Percentiles rank a stretch among this genome's conserved stretches.
phyloP scores from a whole-genome alignment of 305 asterid species.

The Fraxinus dipetala region DNA sequence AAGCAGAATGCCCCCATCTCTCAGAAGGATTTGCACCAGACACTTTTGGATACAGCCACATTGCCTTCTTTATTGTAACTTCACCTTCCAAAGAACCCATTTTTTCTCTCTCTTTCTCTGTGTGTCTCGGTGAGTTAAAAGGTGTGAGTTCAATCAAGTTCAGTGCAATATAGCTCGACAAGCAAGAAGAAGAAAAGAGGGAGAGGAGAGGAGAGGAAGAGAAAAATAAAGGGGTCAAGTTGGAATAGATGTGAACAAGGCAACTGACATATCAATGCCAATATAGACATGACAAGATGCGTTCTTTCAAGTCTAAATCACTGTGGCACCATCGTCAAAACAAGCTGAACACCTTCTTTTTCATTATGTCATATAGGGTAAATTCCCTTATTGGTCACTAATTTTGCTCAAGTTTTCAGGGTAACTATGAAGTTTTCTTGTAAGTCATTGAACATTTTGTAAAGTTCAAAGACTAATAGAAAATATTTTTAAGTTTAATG shows the following conservation, averaged over 20 bases:
- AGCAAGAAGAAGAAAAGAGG: constrained; percentile 26
- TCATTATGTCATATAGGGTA: too few relatives aligned
- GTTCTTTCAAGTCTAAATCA: too few relatives aligned
- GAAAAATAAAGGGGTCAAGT: constrained; percentile 31
- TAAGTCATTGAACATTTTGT: too few relatives aligned
- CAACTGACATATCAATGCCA: too few relatives aligned
- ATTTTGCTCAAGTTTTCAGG: too few relatives aligned
- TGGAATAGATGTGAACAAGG: constrained; percentile 14
- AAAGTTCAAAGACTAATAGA: too few relatives aligned
- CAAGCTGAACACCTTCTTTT: too few relatives aligned
- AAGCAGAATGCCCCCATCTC: constrained; percentile 99
- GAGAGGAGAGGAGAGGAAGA: not conserved
- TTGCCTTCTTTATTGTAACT: constrained; percentile 52
- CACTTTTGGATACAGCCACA: constrained; percentile 74
- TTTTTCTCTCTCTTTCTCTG: not conserved
- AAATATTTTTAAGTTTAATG: too few relatives aligned
- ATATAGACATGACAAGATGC: too few relatives aligned
- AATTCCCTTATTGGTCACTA: too few relatives aligned
- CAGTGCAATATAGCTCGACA: constrained; percentile 28
- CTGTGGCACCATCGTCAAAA: too few relatives aligned
- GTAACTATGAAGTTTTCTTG: too few relatives aligned
- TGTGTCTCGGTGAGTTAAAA: not conserved
- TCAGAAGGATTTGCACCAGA: constrained; percentile 73
- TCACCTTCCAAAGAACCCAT: constrained; percentile 67
- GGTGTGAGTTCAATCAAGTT: not conserved